A percentile compares a stretch with the other conserved stretches of the same genome.
These are phyloP conservation scores for Glutinoglossum americanum DNA, from an alignment of 495 filamentous ascomycete genomes.

Conservation along the genomic window DNA sequence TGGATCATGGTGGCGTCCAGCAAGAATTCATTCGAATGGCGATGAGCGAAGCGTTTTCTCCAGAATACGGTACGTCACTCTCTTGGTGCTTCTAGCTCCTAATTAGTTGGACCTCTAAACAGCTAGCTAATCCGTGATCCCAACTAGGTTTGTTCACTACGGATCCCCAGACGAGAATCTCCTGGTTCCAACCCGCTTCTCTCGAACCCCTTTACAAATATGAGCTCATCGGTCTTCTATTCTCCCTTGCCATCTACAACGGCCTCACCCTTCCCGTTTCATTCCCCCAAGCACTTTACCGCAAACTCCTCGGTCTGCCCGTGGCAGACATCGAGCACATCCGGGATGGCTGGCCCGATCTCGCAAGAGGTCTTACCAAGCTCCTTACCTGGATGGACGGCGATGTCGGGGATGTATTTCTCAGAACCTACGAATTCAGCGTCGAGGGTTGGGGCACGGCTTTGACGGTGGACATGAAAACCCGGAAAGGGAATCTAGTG, in stretches of 20 bases:
- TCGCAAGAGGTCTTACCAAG: slow-evolving; percentile 46
- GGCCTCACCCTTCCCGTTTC: slow-evolving; percentile 74
- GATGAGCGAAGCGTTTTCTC: slow-evolving; percentile 53
- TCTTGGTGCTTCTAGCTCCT: background rate
- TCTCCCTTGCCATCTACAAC: slow-evolving; percentile 86
- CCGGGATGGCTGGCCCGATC: slow-evolving; percentile 67
- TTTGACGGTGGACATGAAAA: slow-evolving; percentile 33
- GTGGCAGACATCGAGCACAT: slow-evolving; percentile 53
- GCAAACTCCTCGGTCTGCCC: slow-evolving; percentile 42
- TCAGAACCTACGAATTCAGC: slow-evolving; percentile 66
- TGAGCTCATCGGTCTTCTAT: slow-evolving; percentile 68
- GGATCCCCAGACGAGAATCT: slow-evolving; percentile 48
- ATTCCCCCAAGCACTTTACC: slow-evolving; percentile 68
- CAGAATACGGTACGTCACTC: slow-evolving; percentile 40
- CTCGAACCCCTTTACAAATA: slow-evolving; percentile 71
- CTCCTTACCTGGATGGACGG: slow-evolving; percentile 62
- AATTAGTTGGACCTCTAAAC: background rate
- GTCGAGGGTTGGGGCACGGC: slow-evolving; percentile 42
- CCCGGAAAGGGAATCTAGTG: slow-evolving; percentile 6
- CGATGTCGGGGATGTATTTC: slow-evolving; percentile 59
- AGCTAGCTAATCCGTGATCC: background rate
- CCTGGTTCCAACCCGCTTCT: slow-evolving; percentile 72
- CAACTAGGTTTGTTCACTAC: slow-evolving; percentile 37
- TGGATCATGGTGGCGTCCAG: slow-evolving; percentile 85
- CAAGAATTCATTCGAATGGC: slow-evolving; percentile 85